Percentiles rank a stretch among this genome's conserved stretches.
Conservation (phyloP, 1,284 basidiomycete species). For the Leccinum griseonigrum region DNA sequence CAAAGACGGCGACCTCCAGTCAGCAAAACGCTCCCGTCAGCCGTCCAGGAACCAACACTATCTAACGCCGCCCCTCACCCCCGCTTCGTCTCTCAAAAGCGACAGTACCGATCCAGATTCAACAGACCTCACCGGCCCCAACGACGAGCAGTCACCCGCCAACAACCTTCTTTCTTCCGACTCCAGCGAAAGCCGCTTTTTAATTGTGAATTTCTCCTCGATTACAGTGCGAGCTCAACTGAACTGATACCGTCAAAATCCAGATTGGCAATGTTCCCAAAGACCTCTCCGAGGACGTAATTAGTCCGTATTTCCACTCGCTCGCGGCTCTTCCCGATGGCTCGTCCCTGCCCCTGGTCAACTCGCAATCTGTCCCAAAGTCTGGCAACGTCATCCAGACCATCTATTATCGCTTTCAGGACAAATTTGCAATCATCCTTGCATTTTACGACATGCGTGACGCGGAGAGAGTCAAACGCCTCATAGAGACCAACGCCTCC, state of each 20-base stretch:
- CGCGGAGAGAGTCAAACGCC: conserved; percentile 45
- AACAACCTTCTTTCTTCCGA: conserved; percentile 12
- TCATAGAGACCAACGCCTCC: conserved; percentile 36
- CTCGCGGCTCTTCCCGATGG: conserved; percentile 19
- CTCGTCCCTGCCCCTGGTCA: conserved; percentile 10
- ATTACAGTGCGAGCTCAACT: conserved; percentile 9
- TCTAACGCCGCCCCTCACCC: conserved; percentile 57
- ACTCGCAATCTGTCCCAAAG: conserved; percentile 9
- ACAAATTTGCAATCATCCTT: conserved; percentile 51
- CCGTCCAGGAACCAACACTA: conserved; percentile 36
- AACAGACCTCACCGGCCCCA: conserved; percentile 19
- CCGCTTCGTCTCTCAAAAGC: conserved; percentile 46
- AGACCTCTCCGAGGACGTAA: conserved; percentile 35
- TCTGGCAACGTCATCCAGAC: conserved; percentile 41
- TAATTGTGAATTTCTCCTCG: conserved; percentile 36
- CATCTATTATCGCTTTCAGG: conserved; percentile 49
- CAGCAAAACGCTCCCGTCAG: conserved; percentile 23
- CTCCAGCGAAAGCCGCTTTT: conserved; percentile 39
- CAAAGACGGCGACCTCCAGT: conserved; percentile 23
- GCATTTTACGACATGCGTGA: conserved; percentile 63
- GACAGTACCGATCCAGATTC: conserved; percentile 36
- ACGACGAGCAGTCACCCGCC: conserved; percentile 9
- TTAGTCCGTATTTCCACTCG: conserved; percentile 32
- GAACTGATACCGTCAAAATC: conserved; percentile 15
- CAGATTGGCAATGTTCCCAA: conserved; percentile 35